Base-by-base conservation (phyloP, 2,329 filamentous ascomycete genomes). In the Neocatenulostroma microsporum region DNA sequence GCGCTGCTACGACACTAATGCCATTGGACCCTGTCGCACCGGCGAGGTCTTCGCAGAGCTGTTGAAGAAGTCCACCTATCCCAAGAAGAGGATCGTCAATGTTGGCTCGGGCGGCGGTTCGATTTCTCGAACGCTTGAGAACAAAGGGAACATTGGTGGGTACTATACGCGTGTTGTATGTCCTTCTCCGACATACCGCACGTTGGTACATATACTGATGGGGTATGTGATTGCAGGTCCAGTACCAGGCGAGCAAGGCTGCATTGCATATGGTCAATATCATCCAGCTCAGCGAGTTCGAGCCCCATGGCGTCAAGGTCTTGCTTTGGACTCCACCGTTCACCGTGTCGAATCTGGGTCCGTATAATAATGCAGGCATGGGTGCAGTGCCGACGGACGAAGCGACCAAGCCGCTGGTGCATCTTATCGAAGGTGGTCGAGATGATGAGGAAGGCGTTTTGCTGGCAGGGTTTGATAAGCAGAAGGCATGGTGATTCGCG, bases 261-360 rank as follows among this genome's bases (percentile, higher is more conserved):
- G 62, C 62, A 2, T 37, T 63, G 42, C 63, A 62, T 25, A 64
- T 66, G 61, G 37, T 64, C 10, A 54, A 50, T 7, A 51, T 54
- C 9, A 56, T 50, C 30, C 47, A 52, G 32, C 42, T 43, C 20
- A 51, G 54, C 4, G 53, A 54, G 26, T 55, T 48, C 20, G 44
- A 35, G 1, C 17, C 37, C 10, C 18, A 32, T 3, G 56, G 56
- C 1, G 49, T 62, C 39, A 66, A 60, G 41, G 56, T 64, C 0
- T 63, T 61, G 40, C 49, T 56, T 5, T 64, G 55, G 32, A 57
- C 57, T 44, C 63, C 62, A 0, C 62, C 61, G 0, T 65, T 63
- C 36, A 62, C 56, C 0, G 49, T 54, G 10, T 57, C 51, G 3
- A 60, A 62, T 36, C 27, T 66, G 14, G 47, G 55, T 3, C 27